Evolutionary conservation across 2,329 filamentous ascomycete species (phyloP).

Genomic region (Cercospora zeina): DNA sequence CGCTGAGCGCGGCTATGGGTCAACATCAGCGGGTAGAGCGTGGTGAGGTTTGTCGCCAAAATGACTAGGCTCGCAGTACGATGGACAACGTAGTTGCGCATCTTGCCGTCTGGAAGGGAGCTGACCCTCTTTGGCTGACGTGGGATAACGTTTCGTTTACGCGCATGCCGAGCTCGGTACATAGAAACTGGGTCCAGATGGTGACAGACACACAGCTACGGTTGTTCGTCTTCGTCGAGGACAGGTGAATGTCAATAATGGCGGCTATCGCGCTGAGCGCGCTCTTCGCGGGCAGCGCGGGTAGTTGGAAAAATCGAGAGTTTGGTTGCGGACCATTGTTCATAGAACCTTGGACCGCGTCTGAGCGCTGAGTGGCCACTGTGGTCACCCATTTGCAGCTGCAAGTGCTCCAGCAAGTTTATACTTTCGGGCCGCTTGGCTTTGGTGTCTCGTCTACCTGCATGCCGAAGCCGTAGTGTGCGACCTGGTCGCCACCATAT

Average conservation of each 20-base stretch:
- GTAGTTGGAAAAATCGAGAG: slow-evolving; percentile 4
- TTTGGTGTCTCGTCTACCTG: slow-evolving; percentile 14
- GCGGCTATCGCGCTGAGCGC: slow-evolving; percentile 15
- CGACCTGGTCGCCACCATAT: slow-evolving; percentile 9
- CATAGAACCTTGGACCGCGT: neutral
- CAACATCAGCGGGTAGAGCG: neutral
- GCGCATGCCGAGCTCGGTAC: slow-evolving; percentile 8
- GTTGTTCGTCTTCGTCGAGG: neutral
- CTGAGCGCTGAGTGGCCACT: slow-evolving; percentile 10
- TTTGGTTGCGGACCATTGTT: neutral
- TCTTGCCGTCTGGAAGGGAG: neutral
- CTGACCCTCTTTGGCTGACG: neutral
- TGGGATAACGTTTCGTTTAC: slow-evolving; percentile 13
- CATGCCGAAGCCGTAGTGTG: slow-evolving; percentile 15
- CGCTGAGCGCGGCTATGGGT: neutral
- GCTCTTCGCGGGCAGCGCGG: slow-evolving; percentile 10
- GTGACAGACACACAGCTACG: neutral
- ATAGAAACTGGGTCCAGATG: neutral
- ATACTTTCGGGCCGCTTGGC: slow-evolving; percentile 7
- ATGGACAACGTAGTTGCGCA: neutral
- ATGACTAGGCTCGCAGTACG: neutral
- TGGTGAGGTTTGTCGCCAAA: neutral
- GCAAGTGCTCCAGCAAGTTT: slow-evolving; percentile 3
- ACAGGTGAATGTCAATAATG: slow-evolving; percentile 9
- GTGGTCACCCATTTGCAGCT: slow-evolving; percentile 9